Conservation (phyloP, 1,139 yeast species). For the Protomyces pachydermus region DNA sequence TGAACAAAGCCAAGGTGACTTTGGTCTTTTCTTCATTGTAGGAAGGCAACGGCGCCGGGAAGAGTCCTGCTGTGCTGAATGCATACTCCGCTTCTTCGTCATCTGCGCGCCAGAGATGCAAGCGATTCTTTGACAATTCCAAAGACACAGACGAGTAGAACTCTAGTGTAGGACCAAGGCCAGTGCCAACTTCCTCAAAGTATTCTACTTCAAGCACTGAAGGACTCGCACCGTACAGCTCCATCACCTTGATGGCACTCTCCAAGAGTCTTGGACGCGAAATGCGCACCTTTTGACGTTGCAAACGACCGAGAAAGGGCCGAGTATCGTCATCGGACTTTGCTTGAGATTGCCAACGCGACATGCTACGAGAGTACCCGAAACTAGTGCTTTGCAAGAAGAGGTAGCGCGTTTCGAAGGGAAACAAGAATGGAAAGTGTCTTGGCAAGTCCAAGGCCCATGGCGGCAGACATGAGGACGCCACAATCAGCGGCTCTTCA, state of each 20-base stretch:
- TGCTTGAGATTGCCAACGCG: conserved; percentile 56
- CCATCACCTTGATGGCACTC: conserved; percentile 75
- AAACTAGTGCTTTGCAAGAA: conserved; percentile 85
- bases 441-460: conserved; percentile 77
- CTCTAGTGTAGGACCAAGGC: conserved; percentile 92
- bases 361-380: conserved; percentile 81
- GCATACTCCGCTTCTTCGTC: conserved; percentile 44
- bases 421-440: conserved; percentile 75
- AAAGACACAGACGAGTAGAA: conserved; percentile 78
- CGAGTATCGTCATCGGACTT: conserved; percentile 33
- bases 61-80: conserved; percentile 51
- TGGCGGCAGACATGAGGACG: conserved; percentile 75
- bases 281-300: conserved; percentile 75
- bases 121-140: conserved; percentile 57
- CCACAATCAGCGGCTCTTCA: conserved; percentile 84
- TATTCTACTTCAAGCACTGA: conserved; percentile 83
- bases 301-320: conserved; percentile 64
- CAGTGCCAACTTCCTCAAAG: conserved; percentile 91
- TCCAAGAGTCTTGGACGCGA: conserved; percentile 66
- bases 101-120: conserved; percentile 65
- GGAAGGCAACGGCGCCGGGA: conserved; percentile 60
- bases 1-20: conserved; percentile 49
- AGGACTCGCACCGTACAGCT: conserved; percentile 71
- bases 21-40: not conserved
- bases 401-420: conserved; percentile 71